Evolutionary conservation across 257 asterid genomes (phyloP).

Genomic region (Lantana camara): DNA sequence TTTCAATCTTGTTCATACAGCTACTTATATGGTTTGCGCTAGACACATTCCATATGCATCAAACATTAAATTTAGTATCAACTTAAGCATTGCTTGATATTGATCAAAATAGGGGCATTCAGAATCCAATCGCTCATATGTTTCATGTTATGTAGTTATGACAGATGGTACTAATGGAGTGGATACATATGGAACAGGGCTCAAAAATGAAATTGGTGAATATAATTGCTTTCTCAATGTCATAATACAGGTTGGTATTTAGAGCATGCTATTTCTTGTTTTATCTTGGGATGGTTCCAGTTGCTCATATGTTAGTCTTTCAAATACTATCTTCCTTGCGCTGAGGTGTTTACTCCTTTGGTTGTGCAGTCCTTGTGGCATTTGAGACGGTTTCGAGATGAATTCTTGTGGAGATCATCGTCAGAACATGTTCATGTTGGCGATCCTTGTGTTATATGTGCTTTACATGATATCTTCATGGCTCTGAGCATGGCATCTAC

Average conservation of each 20-base stretch:
- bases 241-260: constrained; percentile 84
- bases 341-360: constrained; percentile 9
- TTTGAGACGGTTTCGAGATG: constrained; percentile 77
- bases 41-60: constrained; percentile 51
- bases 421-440: constrained; percentile 87
- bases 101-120: constrained; percentile 32
- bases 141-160: constrained; percentile 37
- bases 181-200: constrained; percentile 80
- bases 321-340: constrained; percentile 26
- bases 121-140: constrained; percentile 30
- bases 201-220: constrained; percentile 93
- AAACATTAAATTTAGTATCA: constrained; percentile 38
- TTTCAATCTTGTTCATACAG: constrained; percentile 1
- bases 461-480: constrained; percentile 74
- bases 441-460: constrained; percentile 91
- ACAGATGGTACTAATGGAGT: constrained; percentile 41
- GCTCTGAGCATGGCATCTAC: constrained; percentile 63
- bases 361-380: constrained; percentile 86
- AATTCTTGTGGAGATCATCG: constrained; percentile 68
- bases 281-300: constrained; percentile 17
- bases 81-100: constrained; percentile 35
- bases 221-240: constrained; percentile 97
- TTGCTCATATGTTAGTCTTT: constrained; percentile 21
- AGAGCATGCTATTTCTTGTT: constrained; percentile 14
- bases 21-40: constrained; percentile 23